Evolutionary conservation across 352 stramenopile genomes (phyloP).

Genomic region (Pythium pyrilobum): DNA sequence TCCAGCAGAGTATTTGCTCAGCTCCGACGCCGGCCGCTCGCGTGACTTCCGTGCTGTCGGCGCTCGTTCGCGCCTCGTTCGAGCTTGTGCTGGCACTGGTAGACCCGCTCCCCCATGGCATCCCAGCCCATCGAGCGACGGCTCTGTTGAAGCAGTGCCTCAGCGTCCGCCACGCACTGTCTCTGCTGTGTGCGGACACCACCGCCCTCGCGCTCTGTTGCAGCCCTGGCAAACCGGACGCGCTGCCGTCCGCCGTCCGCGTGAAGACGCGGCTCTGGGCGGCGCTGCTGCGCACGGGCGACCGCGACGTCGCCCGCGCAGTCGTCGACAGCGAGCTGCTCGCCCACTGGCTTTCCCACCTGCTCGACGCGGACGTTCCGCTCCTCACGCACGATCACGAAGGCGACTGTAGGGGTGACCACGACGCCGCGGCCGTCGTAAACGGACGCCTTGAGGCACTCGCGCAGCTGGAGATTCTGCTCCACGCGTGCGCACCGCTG

Average conservation of each 20-base stretch:
- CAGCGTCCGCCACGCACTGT: neutral
- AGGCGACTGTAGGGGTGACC: neutral
- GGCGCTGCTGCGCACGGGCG: conserved; percentile 3
- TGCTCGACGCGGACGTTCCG: conserved; percentile 1
- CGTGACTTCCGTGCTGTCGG: neutral
- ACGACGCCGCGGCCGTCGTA: neutral
- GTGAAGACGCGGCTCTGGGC: conserved; percentile 11
- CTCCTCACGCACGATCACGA: conserved; percentile 1
- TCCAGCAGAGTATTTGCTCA: neutral
- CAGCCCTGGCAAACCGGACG: neutral
- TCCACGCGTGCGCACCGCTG: neutral
- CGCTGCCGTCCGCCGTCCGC: neutral
- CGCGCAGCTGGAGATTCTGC: conserved; percentile 7
- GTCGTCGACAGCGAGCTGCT: conserved; percentile 4
- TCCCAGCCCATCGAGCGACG: too few species aligned
- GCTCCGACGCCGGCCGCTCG: neutral
- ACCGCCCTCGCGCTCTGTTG: neutral
- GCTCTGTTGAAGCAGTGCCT: conserved; percentile 2
- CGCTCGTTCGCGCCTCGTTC: neutral
- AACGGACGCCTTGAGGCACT: conserved; percentile 8
- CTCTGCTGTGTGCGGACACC: neutral
- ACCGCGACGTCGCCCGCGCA: conserved; percentile 1
- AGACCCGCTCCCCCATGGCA: neutral
- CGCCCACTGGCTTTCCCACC: neutral
- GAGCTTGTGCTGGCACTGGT: neutral